A percentile compares a stretch with the other conserved stretches of the same genome.
Conservation (phyloP, 106 monocot species). For the Posidonia australis region DNA sequence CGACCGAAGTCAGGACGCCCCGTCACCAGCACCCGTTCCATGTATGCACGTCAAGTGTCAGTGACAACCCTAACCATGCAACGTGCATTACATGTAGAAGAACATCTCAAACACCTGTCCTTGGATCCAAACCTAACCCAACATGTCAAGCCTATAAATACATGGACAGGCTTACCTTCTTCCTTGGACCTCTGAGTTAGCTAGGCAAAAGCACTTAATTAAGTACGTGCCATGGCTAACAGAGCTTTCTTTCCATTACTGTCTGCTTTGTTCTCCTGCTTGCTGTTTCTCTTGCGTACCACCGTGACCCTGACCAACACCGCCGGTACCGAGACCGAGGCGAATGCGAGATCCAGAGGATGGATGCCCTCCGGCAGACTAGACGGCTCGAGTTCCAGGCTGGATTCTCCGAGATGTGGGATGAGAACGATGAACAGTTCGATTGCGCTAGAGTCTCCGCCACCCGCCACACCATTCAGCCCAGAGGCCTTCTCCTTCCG, state of each 20-base stretch:
- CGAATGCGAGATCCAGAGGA: conserved; percentile 12
- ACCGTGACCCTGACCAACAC: background rate
- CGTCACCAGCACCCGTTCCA: background rate
- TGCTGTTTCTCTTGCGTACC: background rate
- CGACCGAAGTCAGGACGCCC: background rate
- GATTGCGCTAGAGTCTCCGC: conserved; percentile 16
- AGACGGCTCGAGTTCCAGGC: conserved; percentile 12
- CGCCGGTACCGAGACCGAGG: background rate
- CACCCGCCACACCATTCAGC: conserved; percentile 15
- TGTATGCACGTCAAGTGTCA: conserved; percentile 3
- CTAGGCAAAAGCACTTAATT: background rate
- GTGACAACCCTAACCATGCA: background rate
- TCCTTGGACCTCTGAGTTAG: background rate
- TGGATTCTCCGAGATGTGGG: conserved; percentile 14
- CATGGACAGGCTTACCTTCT: background rate
- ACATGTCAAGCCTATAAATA: background rate
- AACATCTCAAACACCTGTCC: background rate
- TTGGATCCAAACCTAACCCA: background rate
- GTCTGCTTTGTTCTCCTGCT: conserved; percentile 1
- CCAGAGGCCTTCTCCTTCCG: conserved; percentile 8
- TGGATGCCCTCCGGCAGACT: conserved; percentile 5
- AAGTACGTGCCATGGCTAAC: background rate
- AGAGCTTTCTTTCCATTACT: background rate
- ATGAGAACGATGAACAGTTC: conserved; percentile 18
- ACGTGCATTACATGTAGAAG: too few species aligned